These are phyloP conservation scores for Backusella luteola DNA, from an alignment of 192 early-diverging fungal genomes.

Conservation along the genomic window DNA sequence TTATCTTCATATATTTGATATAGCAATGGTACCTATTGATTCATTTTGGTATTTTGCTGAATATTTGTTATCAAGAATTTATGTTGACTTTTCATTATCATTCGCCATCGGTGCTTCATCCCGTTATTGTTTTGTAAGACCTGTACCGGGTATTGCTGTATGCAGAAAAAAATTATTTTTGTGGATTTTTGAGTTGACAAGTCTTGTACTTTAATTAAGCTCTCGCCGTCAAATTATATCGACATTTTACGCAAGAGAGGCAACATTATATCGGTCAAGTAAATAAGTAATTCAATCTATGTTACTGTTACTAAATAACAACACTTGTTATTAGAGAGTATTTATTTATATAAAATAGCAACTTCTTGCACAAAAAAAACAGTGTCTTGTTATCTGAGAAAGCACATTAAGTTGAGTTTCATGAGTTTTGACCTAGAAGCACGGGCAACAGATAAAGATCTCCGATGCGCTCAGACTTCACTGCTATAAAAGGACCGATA, in stretches of 20 bases:
- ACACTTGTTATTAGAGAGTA: neutral
- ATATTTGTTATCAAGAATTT: neutral
- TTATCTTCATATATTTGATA: neutral
- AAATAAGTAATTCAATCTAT: neutral
- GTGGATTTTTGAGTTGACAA: neutral
- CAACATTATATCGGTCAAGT: neutral
- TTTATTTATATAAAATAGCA: too few relatives aligned
- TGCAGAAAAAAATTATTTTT: neutral
- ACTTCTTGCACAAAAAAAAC: neutral
- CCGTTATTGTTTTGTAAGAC: neutral
- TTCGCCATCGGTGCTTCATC: neutral
- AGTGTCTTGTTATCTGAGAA: neutral
- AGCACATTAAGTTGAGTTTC: neutral
- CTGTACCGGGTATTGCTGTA: neutral
- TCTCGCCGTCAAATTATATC: neutral
- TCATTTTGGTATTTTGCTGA: neutral
- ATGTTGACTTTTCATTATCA: neutral
- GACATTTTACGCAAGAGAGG: neutral
- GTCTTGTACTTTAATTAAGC: neutral
- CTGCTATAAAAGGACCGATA: neutral
- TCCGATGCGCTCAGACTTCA: neutral
- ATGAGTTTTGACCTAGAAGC: neutral
- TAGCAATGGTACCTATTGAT: neutral
- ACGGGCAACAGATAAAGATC: neutral
- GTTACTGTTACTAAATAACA: neutral